These are phyloP conservation scores for Hypoxylon sp. DNA, from an alignment of 2,329 filamentous ascomycete species.

Conservation along the genomic window DNA sequence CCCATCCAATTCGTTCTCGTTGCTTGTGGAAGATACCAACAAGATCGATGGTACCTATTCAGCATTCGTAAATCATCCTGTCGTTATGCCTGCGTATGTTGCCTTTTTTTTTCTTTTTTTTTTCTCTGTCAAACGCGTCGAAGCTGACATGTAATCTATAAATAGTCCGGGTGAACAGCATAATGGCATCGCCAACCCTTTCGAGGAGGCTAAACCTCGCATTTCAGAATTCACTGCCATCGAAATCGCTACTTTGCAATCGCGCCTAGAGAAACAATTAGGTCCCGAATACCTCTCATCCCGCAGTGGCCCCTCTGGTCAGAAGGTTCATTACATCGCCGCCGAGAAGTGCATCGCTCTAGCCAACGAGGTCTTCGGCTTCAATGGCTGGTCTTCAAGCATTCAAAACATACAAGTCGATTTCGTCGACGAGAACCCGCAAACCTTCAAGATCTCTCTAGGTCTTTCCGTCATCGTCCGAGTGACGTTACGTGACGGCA, in stretches of 20 bases:
- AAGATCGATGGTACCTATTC: slow-evolving; percentile 18
- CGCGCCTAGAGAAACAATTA: slow-evolving; percentile 88
- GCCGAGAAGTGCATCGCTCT: slow-evolving; percentile 93
- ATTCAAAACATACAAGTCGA: slow-evolving; percentile 95
- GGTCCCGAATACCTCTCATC: slow-evolving; percentile 96
- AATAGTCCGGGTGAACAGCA: slow-evolving; percentile 75
- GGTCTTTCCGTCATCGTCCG: slow-evolving; percentile 91
- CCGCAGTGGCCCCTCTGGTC: slow-evolving; percentile 81
- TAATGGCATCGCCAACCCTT: slow-evolving; percentile 75
- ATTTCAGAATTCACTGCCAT: slow-evolving; percentile 86
- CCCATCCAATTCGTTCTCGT: no score
- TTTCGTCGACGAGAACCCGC: slow-evolving; percentile 87
- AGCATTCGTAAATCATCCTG: slow-evolving; percentile 9
- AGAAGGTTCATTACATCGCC: slow-evolving; percentile 92
- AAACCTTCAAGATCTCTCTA: slow-evolving; percentile 80
- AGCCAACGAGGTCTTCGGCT: slow-evolving; percentile 48
- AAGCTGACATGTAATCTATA: slow-evolving; percentile 25
- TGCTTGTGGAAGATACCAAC: background rate
- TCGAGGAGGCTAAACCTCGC: slow-evolving; percentile 73
- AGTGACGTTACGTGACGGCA: slow-evolving; percentile 89
- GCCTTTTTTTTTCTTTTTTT: background rate
- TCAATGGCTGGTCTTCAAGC: slow-evolving; percentile 80
- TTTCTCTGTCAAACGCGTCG: slow-evolving; percentile 27
- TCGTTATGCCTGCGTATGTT: slow-evolving; percentile 45
- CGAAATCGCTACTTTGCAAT: slow-evolving; percentile 88